Percentiles rank a stretch among this genome's conserved stretches.
These are phyloP conservation scores for Carex scoparia DNA, from an alignment of 176 grass and related monocot genomes.

Conservation along the genomic window DNA sequence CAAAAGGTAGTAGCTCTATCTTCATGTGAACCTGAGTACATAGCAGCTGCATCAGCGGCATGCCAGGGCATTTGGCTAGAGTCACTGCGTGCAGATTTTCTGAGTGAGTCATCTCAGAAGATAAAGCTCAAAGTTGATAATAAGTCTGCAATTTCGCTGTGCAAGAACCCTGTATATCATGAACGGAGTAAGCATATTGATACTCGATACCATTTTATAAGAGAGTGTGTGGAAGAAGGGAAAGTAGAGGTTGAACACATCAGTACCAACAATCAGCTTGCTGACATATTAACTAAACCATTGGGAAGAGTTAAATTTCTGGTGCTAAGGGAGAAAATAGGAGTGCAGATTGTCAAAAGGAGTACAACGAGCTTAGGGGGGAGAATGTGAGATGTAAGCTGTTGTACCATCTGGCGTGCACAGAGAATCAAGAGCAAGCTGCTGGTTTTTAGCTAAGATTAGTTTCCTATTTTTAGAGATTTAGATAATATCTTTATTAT, in stretches of 20 bases:
- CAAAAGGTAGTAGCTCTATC: neutral
- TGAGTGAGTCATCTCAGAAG: neutral
- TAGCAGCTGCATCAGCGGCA: neutral
- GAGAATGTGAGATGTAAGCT: too few relatives aligned
- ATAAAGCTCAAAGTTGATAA: neutral
- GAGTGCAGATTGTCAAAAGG: neutral
- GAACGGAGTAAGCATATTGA: neutral
- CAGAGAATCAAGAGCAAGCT: too few relatives aligned
- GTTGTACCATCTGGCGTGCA: too few relatives aligned
- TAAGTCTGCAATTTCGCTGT: neutral
- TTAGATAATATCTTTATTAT: too few relatives aligned
- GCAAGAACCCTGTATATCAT: neutral
- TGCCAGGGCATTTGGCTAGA: neutral
- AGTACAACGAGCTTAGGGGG: neutral
- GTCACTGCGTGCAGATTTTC: neutral
- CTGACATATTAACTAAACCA: neutral
- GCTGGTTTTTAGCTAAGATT: neutral
- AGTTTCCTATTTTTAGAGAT: constrained; percentile 1
- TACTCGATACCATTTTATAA: neutral
- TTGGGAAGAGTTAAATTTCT: neutral
- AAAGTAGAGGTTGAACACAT: neutral
- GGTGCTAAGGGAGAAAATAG: neutral
- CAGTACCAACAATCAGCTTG: neutral
- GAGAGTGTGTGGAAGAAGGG: neutral
- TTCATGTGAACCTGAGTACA: neutral